phyloP scores from a whole-genome alignment of 306 rosid genomes.

The Vachellia collinsii region DNA sequence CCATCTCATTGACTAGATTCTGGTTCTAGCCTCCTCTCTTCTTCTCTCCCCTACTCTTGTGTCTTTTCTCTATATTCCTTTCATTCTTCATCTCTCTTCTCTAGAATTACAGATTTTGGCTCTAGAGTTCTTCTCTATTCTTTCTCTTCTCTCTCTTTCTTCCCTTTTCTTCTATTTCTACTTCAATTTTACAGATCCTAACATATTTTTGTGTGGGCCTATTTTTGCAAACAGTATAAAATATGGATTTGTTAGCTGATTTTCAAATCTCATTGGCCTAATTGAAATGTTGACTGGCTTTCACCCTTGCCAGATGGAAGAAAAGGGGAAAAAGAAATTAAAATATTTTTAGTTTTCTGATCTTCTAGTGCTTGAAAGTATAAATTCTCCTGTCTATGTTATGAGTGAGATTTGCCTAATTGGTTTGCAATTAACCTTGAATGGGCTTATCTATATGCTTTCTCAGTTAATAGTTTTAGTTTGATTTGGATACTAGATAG shows the following conservation, averaged over 20 bases:
- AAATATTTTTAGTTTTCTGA: not conserved
- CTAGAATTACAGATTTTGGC: no score
- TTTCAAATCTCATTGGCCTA: not conserved
- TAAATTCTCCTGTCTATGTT: slow-evolving; percentile 17
- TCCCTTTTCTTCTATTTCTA: no score
- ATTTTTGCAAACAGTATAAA: not conserved
- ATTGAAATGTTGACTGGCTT: not conserved
- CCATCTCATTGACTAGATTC: no score
- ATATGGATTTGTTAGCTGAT: slow-evolving; percentile 15
- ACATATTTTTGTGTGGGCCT: slow-evolving; percentile 1
- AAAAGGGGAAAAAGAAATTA: not conserved
- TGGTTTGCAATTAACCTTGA: slow-evolving; percentile 20
- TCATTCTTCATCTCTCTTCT: no score
- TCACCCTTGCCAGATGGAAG: not conserved
- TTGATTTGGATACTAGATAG: not conserved
- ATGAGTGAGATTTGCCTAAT: slow-evolving; percentile 22
- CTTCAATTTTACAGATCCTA: no score
- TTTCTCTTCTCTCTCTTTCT: no score
- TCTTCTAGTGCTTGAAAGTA: slow-evolving; percentile 17
- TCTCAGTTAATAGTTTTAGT: slow-evolving; percentile 15
- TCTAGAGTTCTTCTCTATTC: no score
- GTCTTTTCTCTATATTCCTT: no score
- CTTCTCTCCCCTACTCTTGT: no score
- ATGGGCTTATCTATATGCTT: slow-evolving; percentile 12
- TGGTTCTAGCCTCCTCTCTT: no score